Base-by-base conservation (phyloP, 768 basidiomycete species). In the Guyanaporus albipodus region DNA sequence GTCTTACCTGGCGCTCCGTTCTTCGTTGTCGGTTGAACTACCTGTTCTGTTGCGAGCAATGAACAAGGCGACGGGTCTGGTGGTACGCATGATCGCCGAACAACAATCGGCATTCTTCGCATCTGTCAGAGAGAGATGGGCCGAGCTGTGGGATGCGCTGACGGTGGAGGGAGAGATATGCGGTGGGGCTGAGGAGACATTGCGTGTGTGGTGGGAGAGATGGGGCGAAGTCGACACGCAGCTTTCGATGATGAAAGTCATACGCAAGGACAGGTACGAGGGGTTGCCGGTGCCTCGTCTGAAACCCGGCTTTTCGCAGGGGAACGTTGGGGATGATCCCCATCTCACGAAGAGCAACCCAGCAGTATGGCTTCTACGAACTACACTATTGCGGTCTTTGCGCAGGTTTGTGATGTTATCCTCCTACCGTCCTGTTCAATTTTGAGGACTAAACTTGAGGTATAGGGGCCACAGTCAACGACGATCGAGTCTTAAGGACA, bases 91-190 rank as follows among this genome's bases (percentile, higher is more conserved):
- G 21, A 68, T 90, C 22, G 77, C 76, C 0, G 64, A 67, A 5
- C 73, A 79, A 48, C 88, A 91, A 59, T 71, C 71, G 2, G 63
- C 66, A 18, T 86, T 85, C 57, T 91, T 79, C 70, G 49, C 63
- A 12, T 77, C 77, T 31, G 75, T 86, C 6, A 72, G 76, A 34
- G 78, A 79, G 40, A 70, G 76, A 24, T 91, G 89, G 89, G 75
- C 72, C 2, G 82, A 81, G 17, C 67, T 91, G n/a, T 91, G 89
- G 89, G 85, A 90, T 49, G 86, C 84, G 60, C 66, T 87, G 15
- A 70, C 76, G 9, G 80, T 85, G 4, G 85, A 86, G n/a, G 83
- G 82, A 2, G 83, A 85, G 68, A 64, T 76, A 69, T 83, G 83
- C 51, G 80, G 76, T 1, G 83, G 80, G 7, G 74, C 75, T 6